These are phyloP conservation scores for Dothistroma septosporum DNA, from an alignment of 2,329 filamentous ascomycete genomes.

Conservation along the genomic window DNA sequence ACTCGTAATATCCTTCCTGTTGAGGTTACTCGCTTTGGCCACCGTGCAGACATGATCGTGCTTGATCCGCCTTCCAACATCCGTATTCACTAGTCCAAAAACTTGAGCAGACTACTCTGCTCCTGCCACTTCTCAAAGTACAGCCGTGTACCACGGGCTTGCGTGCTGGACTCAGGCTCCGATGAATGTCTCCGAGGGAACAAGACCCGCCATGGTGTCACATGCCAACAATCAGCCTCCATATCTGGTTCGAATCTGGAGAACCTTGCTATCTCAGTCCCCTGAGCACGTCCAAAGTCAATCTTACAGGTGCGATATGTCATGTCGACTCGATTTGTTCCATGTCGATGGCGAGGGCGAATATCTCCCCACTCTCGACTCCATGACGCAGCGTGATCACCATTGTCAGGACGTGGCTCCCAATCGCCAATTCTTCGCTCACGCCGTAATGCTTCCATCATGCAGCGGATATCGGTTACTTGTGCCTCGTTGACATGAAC, in stretches of 20 bases:
- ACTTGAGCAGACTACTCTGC: neutral
- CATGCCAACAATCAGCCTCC: slow-evolving; percentile 5
- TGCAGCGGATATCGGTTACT: neutral
- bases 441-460: neutral
- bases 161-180: neutral
- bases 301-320: slow-evolving; percentile 1
- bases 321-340: slow-evolving; percentile 1
- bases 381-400: neutral
- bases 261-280: neutral
- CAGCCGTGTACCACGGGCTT: neutral
- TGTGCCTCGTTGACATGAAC: neutral
- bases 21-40: too few relatives aligned
- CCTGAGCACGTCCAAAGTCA: neutral
- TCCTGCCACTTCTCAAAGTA: neutral
- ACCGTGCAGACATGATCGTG: too few relatives aligned
- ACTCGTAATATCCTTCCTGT: too few relatives aligned
- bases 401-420: neutral
- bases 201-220: neutral
- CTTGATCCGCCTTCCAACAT: too few relatives aligned
- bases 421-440: neutral
- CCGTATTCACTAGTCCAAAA: neutral
- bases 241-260: neutral
- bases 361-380: neutral
- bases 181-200: neutral
- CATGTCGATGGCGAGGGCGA: neutral